These are phyloP conservation scores for Tricholoma hemisulphureum DNA, from an alignment of 768 basidiomycete genomes.

Conservation along the genomic window DNA sequence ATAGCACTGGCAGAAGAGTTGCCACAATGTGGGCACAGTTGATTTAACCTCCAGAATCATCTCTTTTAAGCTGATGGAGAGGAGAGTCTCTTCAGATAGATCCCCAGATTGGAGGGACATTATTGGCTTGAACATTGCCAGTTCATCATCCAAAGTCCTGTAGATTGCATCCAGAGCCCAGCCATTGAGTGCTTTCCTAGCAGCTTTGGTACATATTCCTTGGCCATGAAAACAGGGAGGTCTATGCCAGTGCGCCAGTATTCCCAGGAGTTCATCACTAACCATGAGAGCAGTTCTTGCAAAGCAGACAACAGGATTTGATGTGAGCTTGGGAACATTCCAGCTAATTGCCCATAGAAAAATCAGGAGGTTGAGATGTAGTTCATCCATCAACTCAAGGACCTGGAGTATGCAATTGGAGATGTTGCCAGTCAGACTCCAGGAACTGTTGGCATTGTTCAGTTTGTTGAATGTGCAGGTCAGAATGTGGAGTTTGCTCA, in stretches of 20 bases:
- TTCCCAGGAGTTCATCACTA: constrained; percentile 20
- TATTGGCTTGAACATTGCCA: constrained; percentile 7
- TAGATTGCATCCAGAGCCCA: constrained; percentile 14
- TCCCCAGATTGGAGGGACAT: background rate
- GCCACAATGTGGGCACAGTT: too few relatives aligned
- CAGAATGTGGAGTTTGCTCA: too few relatives aligned
- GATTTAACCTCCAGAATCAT: too few relatives aligned
- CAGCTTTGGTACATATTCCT: too few relatives aligned
- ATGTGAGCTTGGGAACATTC: constrained; percentile 25
- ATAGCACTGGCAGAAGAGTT: too few relatives aligned
- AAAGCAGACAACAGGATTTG: constrained; percentile 20
- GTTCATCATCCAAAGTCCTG: constrained; percentile 23
- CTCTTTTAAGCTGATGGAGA: too few relatives aligned
- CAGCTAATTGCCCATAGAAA: constrained; percentile 34
- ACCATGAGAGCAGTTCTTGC: constrained; percentile 20
- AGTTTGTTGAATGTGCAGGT: too few relatives aligned
- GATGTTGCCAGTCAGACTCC: too few relatives aligned
- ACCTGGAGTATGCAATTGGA: too few relatives aligned
- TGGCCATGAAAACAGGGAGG: constrained; percentile 24
- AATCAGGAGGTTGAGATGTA: constrained; percentile 20
- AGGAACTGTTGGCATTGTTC: too few relatives aligned
- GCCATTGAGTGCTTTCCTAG: constrained; percentile 14
- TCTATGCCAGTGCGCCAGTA: constrained; percentile 27
- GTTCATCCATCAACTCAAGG: constrained; percentile 10
- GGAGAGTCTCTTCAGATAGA: too few relatives aligned